Percentiles rank a stretch among this genome's conserved stretches.
Evolutionary conservation across 257 asterid genomes (phyloP).

Genomic region (Lavandula angustifolia): DNA sequence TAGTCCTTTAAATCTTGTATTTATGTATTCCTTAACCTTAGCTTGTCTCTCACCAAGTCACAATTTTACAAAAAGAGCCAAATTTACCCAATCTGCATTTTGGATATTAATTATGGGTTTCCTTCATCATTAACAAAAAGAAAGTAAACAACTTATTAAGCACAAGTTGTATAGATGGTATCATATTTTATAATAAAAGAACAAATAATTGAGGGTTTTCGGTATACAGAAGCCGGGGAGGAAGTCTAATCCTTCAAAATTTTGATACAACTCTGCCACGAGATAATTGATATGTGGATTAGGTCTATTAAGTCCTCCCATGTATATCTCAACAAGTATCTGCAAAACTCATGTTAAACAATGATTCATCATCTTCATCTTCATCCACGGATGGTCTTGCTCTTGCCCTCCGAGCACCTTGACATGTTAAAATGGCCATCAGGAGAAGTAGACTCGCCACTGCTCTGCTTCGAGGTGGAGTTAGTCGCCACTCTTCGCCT

Average conservation of each 20-base stretch:
- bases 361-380: constrained; percentile 27
- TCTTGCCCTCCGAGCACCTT: constrained; percentile 38
- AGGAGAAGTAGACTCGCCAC: constrained; percentile 50
- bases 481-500: constrained; percentile 43
- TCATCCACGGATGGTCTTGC: constrained; percentile 44
- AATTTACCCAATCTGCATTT: too few relatives aligned
- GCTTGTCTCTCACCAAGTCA: too few relatives aligned
- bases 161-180: constrained; percentile 2
- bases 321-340: constrained; percentile 32
- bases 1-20: neutral
- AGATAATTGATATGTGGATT: constrained; percentile 32
- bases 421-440: constrained; percentile 54
- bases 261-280: constrained; percentile 49
- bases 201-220: constrained; percentile 22
- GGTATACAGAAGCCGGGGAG: constrained; percentile 22
- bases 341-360: constrained; percentile 50
- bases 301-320: constrained; percentile 30
- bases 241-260: constrained; percentile 67
- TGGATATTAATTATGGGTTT: too few relatives aligned
- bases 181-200: neutral
- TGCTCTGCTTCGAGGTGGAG: constrained; percentile 33
- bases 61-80: too few relatives aligned
- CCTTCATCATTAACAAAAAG: neutral
- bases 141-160: neutral
- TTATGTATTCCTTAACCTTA: too few relatives aligned